phyloP scores from a whole-genome alignment of 1,284 basidiomycete genomes.

The Amylostereum areolatum region DNA sequence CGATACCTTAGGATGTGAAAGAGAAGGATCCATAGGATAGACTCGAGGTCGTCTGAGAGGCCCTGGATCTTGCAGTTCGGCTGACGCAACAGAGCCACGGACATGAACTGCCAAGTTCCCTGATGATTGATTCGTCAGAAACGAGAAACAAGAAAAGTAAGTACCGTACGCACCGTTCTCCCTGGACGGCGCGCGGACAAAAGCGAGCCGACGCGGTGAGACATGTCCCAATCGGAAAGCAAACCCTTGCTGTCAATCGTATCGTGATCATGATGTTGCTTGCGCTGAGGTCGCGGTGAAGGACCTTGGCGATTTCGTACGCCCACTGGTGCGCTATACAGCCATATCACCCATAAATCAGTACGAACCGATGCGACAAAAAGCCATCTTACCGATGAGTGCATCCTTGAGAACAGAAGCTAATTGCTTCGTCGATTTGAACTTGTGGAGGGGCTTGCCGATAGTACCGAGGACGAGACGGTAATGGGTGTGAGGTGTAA shows the following conservation, averaged over 20 bases:
- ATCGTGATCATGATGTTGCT: constrained; percentile 26
- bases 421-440: constrained; percentile 8
- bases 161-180: constrained; percentile 14
- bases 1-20: constrained; percentile 3
- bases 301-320: constrained; percentile 16
- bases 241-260: constrained; percentile 18
- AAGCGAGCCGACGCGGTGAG: constrained; percentile 5
- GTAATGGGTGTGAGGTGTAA: constrained; percentile 8
- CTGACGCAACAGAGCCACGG: constrained; percentile 14
- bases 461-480: constrained; percentile 12
- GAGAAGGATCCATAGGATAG: constrained; percentile 24
- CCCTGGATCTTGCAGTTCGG: constrained; percentile 14
- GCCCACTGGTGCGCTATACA: constrained; percentile 23
- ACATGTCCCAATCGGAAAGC: constrained; percentile 31
- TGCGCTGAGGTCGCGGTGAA: constrained; percentile 30
- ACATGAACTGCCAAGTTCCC: constrained; percentile 33
- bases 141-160: neutral
- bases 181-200: constrained; percentile 9
- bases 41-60: constrained; percentile 29
- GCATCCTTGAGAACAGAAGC: constrained; percentile 2
- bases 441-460: constrained; percentile 7
- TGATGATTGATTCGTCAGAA: constrained; percentile 6
- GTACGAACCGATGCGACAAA: constrained; percentile 6
- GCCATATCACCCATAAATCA: too few relatives aligned
- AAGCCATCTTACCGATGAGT: constrained; percentile 9